phyloP scores from a whole-genome alignment of 1,139 yeast genomes.

The Hyphopichia pseudoburtonii region DNA sequence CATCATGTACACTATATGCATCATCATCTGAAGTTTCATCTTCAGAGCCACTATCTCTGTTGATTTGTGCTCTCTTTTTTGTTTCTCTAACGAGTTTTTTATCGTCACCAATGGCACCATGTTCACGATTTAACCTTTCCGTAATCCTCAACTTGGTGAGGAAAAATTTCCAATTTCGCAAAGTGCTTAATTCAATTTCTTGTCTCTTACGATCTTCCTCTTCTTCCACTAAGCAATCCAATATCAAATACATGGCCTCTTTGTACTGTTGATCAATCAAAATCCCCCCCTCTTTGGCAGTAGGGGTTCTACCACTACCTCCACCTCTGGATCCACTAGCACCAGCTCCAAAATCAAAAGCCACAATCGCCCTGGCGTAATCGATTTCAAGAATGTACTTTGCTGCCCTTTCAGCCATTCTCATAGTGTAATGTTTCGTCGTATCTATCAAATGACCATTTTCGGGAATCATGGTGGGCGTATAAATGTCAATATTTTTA shows the following conservation, averaged over 20 bases:
- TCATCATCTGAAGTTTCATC: conserved; percentile 9
- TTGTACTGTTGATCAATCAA: conserved; percentile 63
- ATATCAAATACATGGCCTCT: conserved; percentile 64
- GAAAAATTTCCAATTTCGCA: conserved; percentile 72
- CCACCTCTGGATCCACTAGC: conserved; percentile 16
- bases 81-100: not conserved
- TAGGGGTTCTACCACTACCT: conserved; percentile 42
- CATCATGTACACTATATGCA: conserved; percentile 6
- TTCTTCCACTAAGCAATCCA: conserved; percentile 54
- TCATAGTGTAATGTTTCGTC: conserved; percentile 30
- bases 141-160: conserved; percentile 70
- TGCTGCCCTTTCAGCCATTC: conserved; percentile 68
- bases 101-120: conserved; percentile 44
- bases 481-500: conserved; percentile 82
- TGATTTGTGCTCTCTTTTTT: not conserved
- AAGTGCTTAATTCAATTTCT: conserved; percentile 50
- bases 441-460: conserved; percentile 63
- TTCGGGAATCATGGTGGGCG: conserved; percentile 76
- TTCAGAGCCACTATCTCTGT: not conserved
- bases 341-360: conserved; percentile 66
- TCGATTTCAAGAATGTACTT: conserved; percentile 60
- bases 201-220: conserved; percentile 51
- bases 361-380: conserved; percentile 83
- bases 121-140: conserved; percentile 62
- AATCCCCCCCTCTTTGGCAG: conserved; percentile 74